These are phyloP conservation scores for Carex pumila DNA, from an alignment of 176 grass and related monocot species.

Conservation along the genomic window DNA sequence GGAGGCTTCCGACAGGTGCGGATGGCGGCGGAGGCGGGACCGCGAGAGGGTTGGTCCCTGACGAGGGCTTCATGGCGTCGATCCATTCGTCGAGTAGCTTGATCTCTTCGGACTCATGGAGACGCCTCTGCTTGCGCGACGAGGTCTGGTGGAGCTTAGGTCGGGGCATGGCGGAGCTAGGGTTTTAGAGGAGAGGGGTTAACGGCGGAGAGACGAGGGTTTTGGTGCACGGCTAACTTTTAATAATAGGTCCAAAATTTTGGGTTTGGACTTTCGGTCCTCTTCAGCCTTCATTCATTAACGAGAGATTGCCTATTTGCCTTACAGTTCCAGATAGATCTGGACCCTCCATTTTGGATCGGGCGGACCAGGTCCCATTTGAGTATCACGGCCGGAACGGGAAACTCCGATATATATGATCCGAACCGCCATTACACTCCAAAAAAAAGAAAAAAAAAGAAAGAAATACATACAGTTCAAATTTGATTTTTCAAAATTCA, in stretches of 20 bases:
- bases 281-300: background rate
- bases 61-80: conserved; percentile 54
- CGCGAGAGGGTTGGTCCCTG: conserved; percentile 50
- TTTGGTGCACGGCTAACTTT: background rate
- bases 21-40: conserved; percentile 10
- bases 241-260: background rate
- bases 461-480: no score
- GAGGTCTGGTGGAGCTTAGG: background rate
- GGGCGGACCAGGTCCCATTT: background rate
- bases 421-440: no score
- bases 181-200: conserved; percentile 19
- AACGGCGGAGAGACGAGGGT: background rate
- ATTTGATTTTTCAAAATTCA: no score
- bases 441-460: no score
- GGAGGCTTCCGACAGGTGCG: background rate
- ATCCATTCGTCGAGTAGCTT: conserved; percentile 67
- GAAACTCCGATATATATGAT: no score
- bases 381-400: background rate
- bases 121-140: conserved; percentile 36
- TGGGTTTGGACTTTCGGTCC: background rate
- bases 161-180: conserved; percentile 44
- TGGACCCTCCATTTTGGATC: background rate
- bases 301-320: background rate
- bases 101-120: conserved; percentile 60
- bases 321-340: background rate